Evolutionary conservation across 164 flowering plant species (phyloP), one percentile per base, ranked within the genome.

Genomic region (Piper longum): DNA sequence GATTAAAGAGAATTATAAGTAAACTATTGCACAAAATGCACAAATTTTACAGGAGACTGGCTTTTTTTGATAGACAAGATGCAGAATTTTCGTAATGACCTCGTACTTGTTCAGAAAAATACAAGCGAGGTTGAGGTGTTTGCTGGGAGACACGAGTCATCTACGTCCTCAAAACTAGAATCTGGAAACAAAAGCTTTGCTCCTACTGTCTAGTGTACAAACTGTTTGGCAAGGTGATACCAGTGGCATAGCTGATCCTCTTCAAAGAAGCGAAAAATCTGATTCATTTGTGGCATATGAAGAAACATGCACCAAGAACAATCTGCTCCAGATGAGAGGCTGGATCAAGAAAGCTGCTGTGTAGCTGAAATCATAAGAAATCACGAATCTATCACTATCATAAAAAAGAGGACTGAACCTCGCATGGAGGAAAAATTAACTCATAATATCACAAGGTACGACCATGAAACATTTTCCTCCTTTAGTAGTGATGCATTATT

Each of bases 341-440:
- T 54, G 36, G 75, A 64, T 16, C 73, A 72, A 44, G 72, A 69
- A 52, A 70, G 72, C 54, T 72, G 69, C 56, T 60, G 41, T 63
- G 85, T 83, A 55, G 80, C 84, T 3, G 73, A 76, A 62, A 70
- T 84, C 78, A 77, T 78, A 64, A 73, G 75, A 70, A 80, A 69
- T 66, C 87, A 81, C 41, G 90, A 83, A 65, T 77, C 79, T 18
- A 68, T 82, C 2, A 85, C 79, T 18, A 68, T 82, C 2, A 85
- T 87, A 58, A 61, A 70, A 52, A 65, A 64, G 68, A 85, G 79
- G 63, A 72, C 65, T n/a, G 78, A 75, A 61, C 69, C 19, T 2
- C 13, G 48, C 44, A 61, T 70, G 13, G 16, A 65, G 11, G 66
- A 71, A 62, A 77, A 71, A 54, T 11, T 81, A 44, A 71, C 59